These are phyloP conservation scores for Colletotrichum lindemuthianum DNA, from an alignment of 2,329 filamentous ascomycete genomes.

Conservation along the genomic window DNA sequence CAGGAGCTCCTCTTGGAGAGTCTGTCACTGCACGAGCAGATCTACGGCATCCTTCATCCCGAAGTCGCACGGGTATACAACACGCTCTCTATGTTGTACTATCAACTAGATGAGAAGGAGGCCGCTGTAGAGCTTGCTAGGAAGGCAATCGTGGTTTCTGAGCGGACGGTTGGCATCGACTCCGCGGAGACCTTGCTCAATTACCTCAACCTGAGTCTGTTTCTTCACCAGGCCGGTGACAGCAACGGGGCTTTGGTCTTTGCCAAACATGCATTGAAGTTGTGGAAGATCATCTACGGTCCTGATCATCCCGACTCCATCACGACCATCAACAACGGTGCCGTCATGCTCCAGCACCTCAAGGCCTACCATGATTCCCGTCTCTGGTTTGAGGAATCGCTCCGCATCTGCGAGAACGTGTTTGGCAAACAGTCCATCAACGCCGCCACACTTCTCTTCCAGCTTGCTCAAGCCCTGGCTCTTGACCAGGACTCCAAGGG, in stretches of 20 bases:
- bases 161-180: conserved; percentile 93
- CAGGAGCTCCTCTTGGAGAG: conserved; percentile 97
- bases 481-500: conserved; percentile 95
- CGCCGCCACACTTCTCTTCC: conserved; percentile 94
- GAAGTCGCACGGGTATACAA: conserved; percentile 97
- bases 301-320: conserved; percentile 95
- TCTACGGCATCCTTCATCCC: conserved; percentile 96
- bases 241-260: conserved; percentile 89
- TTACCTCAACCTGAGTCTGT: conserved; percentile 94
- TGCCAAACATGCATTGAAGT: conserved; percentile 88
- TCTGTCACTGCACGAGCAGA: conserved; percentile 95
- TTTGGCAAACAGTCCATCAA: conserved; percentile 92
- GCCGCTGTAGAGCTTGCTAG: conserved; percentile 93
- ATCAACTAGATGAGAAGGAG: conserved; percentile 97
- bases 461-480: conserved; percentile 93
- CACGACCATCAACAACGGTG: conserved; percentile 98
- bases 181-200: conserved; percentile 93
- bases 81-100: conserved; percentile 94
- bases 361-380: conserved; percentile 96
- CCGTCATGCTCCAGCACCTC: conserved; percentile 96
- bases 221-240: conserved; percentile 91
- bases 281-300: conserved; percentile 98
- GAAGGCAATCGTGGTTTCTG: conserved; percentile 95
- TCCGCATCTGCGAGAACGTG: conserved; percentile 87
- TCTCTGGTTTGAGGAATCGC: conserved; percentile 94